Evolutionary conservation across 176 grass and related monocot genomes (phyloP), one percentile per base, ranked within the genome.

Genomic region (Pontederia paniculata): DNA sequence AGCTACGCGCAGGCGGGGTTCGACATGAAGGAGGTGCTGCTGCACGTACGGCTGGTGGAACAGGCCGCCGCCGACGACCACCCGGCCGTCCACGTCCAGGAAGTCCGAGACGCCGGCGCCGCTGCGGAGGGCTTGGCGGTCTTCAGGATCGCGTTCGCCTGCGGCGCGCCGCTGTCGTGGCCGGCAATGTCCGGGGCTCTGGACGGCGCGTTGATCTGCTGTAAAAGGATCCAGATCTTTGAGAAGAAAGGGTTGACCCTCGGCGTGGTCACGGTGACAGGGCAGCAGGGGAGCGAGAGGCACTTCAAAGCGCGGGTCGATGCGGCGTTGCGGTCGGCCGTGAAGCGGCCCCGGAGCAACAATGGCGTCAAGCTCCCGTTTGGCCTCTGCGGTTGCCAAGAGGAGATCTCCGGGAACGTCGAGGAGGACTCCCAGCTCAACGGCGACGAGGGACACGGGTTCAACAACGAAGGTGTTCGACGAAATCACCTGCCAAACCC

Each of bases 161-260:
- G 86, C 83, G 71, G 58, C 45, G 79, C 83, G 0, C 80, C 93
- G 2, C 80, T 88, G 22, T 91, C 93, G 9, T 98, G 93, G 93
- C 86, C 90, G 62, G 68, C 86, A 20, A 84, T 98, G 86, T 91
- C 93, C 9, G 72, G 83, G 25, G 78, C 86, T 48, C 75, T 98
- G 9, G 93, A 91, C 55, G 79, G 69, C 66, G 78, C 83, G 25
- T 75, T 66, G 16, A 73, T 98, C 75, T 88, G 82, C 55, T 98
- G 87, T 80, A 88, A 88, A 60, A 98, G 88, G 74, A 91, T 98
- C 67, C 93, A 98, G 65, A 88, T 98, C 46, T 98, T 98, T 51
- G 86, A 98, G 80, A 98, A 98, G 78, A 98, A 82, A 67, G 93
- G 93, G 12, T 55, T 98, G 63, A 84, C 87, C 15, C 81, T 98